phyloP scores from a whole-genome alignment of 768 basidiomycete species.

The Amanita pallidorosea region DNA sequence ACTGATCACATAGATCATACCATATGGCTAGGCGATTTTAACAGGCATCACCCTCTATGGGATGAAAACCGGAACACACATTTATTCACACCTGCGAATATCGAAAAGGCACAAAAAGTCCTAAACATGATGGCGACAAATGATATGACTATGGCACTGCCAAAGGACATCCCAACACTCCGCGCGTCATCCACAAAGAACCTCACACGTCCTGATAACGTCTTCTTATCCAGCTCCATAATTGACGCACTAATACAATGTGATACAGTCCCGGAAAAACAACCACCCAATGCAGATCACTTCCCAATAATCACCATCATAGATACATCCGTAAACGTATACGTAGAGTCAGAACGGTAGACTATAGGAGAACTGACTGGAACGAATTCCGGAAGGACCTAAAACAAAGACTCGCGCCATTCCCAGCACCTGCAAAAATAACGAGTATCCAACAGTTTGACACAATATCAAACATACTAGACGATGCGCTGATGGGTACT shows the following conservation, averaged over 20 bases:
- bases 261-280: neutral
- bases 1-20: neutral
- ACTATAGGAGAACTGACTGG: neutral
- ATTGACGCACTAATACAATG: neutral
- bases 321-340: too few species aligned
- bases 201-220: neutral
- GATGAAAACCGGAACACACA: conserved; percentile 14
- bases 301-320: neutral
- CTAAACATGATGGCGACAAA: neutral
- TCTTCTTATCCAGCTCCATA: neutral
- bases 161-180: neutral
- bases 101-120: neutral
- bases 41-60: conserved; percentile 29
- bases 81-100: conserved; percentile 10
- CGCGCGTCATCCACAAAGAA: neutral
- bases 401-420: too few species aligned
- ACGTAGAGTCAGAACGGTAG: neutral
- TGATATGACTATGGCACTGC: neutral
- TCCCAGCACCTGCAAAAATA: neutral
- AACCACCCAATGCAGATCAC: neutral
- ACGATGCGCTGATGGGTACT: neutral
- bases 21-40: conserved; percentile 29
- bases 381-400: too few species aligned
- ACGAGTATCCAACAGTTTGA: neutral
- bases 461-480: neutral